Conservation (phyloP, 306 rosid genomes). For the Quercus glauca region DNA sequence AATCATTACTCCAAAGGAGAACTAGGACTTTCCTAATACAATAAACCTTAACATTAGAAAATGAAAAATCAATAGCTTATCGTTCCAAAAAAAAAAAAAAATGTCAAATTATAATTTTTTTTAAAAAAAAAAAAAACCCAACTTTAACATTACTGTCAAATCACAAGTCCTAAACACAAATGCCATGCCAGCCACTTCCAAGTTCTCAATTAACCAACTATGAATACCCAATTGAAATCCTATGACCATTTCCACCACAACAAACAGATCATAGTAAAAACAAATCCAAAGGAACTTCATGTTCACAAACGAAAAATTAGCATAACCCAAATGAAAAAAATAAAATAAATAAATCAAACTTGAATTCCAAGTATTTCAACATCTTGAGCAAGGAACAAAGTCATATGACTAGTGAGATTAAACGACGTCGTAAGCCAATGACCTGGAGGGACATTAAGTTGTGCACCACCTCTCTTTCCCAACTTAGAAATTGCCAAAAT, state of each 20-base stretch:
- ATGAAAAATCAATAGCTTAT: too few relatives aligned
- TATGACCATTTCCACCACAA: not conserved
- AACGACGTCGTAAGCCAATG: slow-evolving; percentile 97
- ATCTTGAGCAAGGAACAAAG: slow-evolving; percentile 79
- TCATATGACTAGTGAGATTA: slow-evolving; percentile 95
- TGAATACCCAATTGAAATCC: not conserved
- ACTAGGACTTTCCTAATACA: too few relatives aligned
- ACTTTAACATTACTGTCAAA: not conserved
- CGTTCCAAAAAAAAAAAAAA: too few relatives aligned
- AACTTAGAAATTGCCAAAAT: slow-evolving; percentile 73
- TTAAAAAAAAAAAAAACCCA: not conserved
- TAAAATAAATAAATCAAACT: slow-evolving; percentile 24
- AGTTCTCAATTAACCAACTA: not conserved
- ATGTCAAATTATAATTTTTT: too few relatives aligned
- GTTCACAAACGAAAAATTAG: too few relatives aligned
- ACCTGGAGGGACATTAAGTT: slow-evolving; percentile 94
- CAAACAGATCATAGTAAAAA: not conserved
- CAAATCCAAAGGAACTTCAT: not conserved
- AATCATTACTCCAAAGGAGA: too few relatives aligned
- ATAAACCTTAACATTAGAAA: too few relatives aligned
- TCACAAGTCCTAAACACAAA: not conserved
- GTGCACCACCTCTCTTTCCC: slow-evolving; percentile 82
- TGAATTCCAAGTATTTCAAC: slow-evolving; percentile 82
- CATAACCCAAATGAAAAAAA: too few relatives aligned
- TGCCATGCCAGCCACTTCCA: not conserved